These are phyloP conservation scores for Cladosporium sp. DNA, from an alignment of 2,329 filamentous ascomycete genomes.

Conservation along the genomic window DNA sequence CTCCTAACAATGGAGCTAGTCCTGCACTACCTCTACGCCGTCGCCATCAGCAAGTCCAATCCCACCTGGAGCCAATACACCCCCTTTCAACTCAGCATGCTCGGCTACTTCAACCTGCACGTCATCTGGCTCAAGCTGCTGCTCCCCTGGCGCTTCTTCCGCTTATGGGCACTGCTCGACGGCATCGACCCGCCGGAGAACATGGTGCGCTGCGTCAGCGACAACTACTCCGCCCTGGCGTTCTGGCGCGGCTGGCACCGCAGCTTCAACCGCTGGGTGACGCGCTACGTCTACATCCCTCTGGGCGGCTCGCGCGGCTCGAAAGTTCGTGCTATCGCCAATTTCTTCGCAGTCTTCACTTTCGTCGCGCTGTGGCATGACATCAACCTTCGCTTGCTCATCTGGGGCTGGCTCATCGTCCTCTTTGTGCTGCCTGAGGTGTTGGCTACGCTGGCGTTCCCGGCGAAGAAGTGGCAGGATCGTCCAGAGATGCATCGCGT, in stretches of 20 bases:
- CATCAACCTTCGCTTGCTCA: conserved; percentile 80
- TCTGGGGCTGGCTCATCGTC: conserved; percentile 96
- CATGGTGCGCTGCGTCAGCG: conserved; percentile 92
- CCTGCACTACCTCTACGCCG: conserved; percentile 87
- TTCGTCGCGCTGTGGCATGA: conserved; percentile 99
- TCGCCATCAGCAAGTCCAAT: conserved; percentile 78
- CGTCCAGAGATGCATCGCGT: conserved; percentile 71
- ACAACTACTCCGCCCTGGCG: conserved; percentile 85
- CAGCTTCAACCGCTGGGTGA: conserved; percentile 88
- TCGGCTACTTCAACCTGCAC: conserved; percentile 94
- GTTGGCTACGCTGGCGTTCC: conserved; percentile 67
- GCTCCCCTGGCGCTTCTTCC: conserved; percentile 96
- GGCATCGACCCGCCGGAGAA: conserved; percentile 95
- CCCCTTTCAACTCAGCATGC: conserved; percentile 78
- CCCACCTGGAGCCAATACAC: conserved; percentile 82
- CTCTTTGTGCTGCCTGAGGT: conserved; percentile 91
- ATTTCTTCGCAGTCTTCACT: conserved; percentile 83
- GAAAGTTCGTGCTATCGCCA: conserved; percentile 61
- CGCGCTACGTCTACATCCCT: conserved; percentile 91
- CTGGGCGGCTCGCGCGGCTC: conserved; percentile 64
- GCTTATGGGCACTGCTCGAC: conserved; percentile 89
- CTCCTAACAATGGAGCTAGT: conserved; percentile 87
- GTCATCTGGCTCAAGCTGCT: conserved; percentile 97
- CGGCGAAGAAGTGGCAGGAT: conserved; percentile 64
- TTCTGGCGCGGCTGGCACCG: conserved; percentile 98